Percentiles rank a stretch among this genome's conserved stretches.
Evolutionary conservation across 208 protist species (phyloP).

Genomic region (Naegleria lovaniensis): DNA sequence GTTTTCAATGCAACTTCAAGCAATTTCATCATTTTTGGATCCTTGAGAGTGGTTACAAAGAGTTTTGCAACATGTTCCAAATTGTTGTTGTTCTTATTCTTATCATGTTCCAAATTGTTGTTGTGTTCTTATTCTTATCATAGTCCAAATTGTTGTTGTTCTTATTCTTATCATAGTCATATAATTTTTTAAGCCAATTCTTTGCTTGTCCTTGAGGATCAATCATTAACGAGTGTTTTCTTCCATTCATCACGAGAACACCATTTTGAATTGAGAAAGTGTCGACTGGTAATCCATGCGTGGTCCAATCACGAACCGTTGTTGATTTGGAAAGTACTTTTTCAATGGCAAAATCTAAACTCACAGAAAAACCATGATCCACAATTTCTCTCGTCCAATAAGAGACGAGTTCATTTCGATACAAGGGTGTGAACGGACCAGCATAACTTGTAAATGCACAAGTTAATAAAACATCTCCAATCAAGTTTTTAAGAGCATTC

Average conservation of each 20-base stretch:
- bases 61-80: slow-evolving; percentile 62
- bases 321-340: slow-evolving; percentile 88
- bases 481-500: slow-evolving; percentile 69
- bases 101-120: slow-evolving; percentile 59
- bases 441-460: slow-evolving; percentile 93
- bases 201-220: slow-evolving; percentile 98
- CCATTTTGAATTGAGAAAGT: slow-evolving; percentile 93
- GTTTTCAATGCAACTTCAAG: slow-evolving; percentile 94
- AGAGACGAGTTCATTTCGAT: slow-evolving; percentile 75
- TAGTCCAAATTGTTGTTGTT: slow-evolving; percentile 28
- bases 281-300: slow-evolving; percentile 88
- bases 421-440: slow-evolving; percentile 91
- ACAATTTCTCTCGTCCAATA: slow-evolving; percentile 78
- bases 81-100: slow-evolving; percentile 4
- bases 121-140: slow-evolving; percentile 47
- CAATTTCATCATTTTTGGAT: slow-evolving; percentile 83
- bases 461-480: slow-evolving; percentile 90
- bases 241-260: slow-evolving; percentile 79
- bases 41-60: slow-evolving; percentile 85
- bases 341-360: slow-evolving; percentile 76
- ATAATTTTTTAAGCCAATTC: slow-evolving; percentile 90
- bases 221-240: slow-evolving; percentile 95
- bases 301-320: slow-evolving; percentile 91
- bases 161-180: background rate
- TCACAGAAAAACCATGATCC: slow-evolving; percentile 68